Percentiles rank a stretch among this genome's conserved stretches.
Conservation (phyloP, 257 asterid genomes). For the Solanum chiquidenum region DNA sequence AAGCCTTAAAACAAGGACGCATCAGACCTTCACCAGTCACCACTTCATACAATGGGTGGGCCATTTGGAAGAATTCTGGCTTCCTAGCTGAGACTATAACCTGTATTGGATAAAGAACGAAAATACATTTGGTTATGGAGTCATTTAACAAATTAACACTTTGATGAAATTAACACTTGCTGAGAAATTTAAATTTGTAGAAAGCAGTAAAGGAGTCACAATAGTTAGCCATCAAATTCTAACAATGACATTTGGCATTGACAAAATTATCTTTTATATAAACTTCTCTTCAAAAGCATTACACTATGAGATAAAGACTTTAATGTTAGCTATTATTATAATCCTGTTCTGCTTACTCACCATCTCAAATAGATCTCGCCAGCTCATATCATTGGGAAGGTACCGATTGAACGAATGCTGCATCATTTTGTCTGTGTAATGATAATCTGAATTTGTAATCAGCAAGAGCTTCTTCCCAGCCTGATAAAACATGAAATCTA, state of each 20-base stretch:
- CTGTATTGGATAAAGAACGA: conserved; percentile 15
- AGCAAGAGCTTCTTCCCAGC: conserved; percentile 86
- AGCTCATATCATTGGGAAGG: conserved; percentile 86
- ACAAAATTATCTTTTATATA: not conserved
- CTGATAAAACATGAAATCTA: conserved; percentile 27
- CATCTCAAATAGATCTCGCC: conserved; percentile 89
- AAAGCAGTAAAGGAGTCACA: not conserved
- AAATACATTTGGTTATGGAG: not conserved
- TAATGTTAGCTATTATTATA: conserved; percentile 1
- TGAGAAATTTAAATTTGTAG: not conserved
- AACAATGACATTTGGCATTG: not conserved
- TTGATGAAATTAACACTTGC: not conserved
- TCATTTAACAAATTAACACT: not conserved
- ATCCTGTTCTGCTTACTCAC: conserved; percentile 25
- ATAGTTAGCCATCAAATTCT: not conserved
- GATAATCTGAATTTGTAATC: conserved; percentile 87
- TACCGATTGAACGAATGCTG: conserved; percentile 81
- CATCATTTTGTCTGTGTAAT: conserved; percentile 91
- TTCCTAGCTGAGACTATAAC: conserved; percentile 87
- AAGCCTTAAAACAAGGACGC: conserved; percentile 88
- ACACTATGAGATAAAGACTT: not conserved
- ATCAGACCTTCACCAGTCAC: conserved; percentile 84
- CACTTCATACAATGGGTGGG: conserved; percentile 89
- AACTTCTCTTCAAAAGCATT: not conserved
- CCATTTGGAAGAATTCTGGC: conserved; percentile 85